Conservation (phyloP, 768 basidiomycete genomes). For the Suillus subalutaceus region DNA sequence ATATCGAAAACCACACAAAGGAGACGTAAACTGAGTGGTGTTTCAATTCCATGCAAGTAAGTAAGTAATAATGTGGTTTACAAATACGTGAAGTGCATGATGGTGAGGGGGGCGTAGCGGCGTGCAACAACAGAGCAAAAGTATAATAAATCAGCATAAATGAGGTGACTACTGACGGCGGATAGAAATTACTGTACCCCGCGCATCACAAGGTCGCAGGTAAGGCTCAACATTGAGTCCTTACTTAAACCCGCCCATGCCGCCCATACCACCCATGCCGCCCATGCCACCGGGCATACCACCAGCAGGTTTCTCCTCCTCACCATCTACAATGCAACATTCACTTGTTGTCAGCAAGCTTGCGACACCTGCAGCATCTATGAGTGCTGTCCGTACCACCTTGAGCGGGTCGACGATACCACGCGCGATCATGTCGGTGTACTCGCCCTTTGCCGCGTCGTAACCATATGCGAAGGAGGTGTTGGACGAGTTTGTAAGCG, state of each 20-base stretch:
- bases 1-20: not conserved
- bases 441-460: conserved; percentile 90
- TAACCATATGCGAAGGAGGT: conserved; percentile 90
- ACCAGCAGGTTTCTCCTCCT: conserved; percentile 71
- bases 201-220: conserved; percentile 1
- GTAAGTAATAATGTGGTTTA: conserved; percentile 8
- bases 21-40: conserved; percentile 3
- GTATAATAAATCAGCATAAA: conserved; percentile 17
- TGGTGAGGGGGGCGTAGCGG: conserved; percentile 14
- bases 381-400: conserved; percentile 91
- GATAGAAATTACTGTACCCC: not conserved
- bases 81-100: conserved; percentile 13
- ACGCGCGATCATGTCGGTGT: conserved; percentile 90
- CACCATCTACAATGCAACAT: conserved; percentile 88
- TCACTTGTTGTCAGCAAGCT: conserved; percentile 92
- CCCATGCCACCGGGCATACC: conserved; percentile 42
- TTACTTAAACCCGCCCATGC: conserved; percentile 56
- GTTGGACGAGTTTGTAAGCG: conserved; percentile 61
- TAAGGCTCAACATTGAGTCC: not conserved
- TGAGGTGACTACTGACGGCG: not conserved
- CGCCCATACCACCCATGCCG: conserved; percentile 65
- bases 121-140: conserved; percentile 14
- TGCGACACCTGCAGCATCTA: conserved; percentile 94
- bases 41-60: conserved; percentile 6
- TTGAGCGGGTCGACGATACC: conserved; percentile 97